phyloP scores from a whole-genome alignment of 2,329 filamentous ascomycete species.

The Knufia petricola region DNA sequence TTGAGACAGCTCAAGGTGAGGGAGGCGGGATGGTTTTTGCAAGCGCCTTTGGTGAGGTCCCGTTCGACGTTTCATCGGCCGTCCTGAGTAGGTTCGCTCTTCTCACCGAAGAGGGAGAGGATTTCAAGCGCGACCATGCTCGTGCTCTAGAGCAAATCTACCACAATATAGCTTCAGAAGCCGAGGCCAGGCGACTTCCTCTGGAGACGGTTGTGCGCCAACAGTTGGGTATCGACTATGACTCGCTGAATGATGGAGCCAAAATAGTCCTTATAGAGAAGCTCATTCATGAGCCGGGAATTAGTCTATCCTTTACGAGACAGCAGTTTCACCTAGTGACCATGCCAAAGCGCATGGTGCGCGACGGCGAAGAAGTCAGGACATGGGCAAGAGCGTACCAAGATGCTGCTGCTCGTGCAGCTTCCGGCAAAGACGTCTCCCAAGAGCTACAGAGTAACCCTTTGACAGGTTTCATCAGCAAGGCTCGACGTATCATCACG shows the following conservation, averaged over 20 bases:
- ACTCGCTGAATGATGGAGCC: constrained; percentile 10
- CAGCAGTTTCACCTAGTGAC: constrained; percentile 25
- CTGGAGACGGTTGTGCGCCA: constrained; percentile 32
- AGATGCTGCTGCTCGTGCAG: constrained; percentile 36
- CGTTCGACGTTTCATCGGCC: not conserved
- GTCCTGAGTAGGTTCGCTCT: not conserved
- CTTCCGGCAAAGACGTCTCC: constrained; percentile 24
- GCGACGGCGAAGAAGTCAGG: constrained; percentile 41
- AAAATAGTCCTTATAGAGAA: constrained; percentile 2
- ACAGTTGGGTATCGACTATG: constrained; percentile 27
- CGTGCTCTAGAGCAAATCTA: constrained; percentile 30
- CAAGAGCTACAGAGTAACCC: constrained; percentile 28
- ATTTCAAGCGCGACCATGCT: constrained; percentile 1
- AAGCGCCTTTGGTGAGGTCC: constrained; percentile 2
- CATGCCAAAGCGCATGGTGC: constrained; percentile 42
- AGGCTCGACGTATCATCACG: constrained; percentile 34
- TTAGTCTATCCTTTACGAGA: constrained; percentile 28
- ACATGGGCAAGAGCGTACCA: constrained; percentile 49
- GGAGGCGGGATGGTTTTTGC: not conserved
- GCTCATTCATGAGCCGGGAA: constrained; percentile 24
- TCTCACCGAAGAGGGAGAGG: not conserved
- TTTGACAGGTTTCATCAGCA: constrained; percentile 35
- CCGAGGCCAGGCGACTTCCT: constrained; percentile 27
- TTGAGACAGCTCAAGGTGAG: not conserved
- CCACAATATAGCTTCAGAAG: constrained; percentile 30